Conservation (phyloP, 345 rosid species). For the Tarenaya hassleriana region DNA sequence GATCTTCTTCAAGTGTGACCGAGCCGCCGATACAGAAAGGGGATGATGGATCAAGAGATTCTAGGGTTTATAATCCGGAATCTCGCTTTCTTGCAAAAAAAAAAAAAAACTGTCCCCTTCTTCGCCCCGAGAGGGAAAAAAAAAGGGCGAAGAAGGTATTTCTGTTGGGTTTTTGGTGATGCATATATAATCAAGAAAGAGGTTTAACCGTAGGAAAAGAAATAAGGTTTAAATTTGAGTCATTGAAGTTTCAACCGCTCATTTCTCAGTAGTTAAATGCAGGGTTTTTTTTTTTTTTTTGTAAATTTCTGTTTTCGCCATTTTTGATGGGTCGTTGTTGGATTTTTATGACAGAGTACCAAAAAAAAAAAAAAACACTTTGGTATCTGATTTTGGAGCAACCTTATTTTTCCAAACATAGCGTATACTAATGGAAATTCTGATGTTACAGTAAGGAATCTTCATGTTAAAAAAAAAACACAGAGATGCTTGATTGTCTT, state of each 20-base stretch:
- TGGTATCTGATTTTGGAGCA: constrained; percentile 9
- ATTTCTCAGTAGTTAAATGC: constrained; percentile 14
- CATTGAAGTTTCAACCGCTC: constrained; percentile 16
- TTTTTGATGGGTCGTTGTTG: constrained; percentile 11
- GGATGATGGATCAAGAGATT: neutral
- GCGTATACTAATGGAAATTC: neutral
- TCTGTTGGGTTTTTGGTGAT: constrained; percentile 16
- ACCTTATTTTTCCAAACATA: constrained; percentile 20
- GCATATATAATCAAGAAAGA: constrained; percentile 4
- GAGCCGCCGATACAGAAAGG: constrained; percentile 7
- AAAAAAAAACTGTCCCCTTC: neutral
- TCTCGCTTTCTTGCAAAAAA: neutral
- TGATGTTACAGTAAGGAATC: no score
- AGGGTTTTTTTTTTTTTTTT: neutral
- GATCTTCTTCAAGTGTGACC: constrained; percentile 3
- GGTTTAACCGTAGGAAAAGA: constrained; percentile 13
- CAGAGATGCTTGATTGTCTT: no score
- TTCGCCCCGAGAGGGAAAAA: neutral
- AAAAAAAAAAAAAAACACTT: no score
- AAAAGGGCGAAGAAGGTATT: constrained; percentile 17
- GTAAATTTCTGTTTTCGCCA: constrained; percentile 13
- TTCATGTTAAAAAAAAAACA: no score
- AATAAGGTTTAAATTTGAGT: neutral
- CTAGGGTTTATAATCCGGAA: neutral
- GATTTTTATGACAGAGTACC: no score